Base-by-base conservation (phyloP, 2,329 filamentous ascomycete species). In the Talaromyces piceae region DNA sequence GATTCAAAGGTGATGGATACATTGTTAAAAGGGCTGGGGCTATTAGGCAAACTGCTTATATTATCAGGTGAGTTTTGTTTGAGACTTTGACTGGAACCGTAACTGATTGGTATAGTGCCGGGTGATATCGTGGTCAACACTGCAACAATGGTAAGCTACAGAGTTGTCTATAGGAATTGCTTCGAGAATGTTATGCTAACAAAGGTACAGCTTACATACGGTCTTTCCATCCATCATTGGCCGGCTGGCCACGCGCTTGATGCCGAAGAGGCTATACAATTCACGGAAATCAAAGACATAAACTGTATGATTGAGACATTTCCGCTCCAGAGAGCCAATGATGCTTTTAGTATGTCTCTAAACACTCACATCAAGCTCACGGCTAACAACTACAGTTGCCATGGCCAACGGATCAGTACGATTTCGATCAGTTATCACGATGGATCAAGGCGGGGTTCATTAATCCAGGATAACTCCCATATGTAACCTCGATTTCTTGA, bases 161-260 rank as follows among this genome's bases (percentile, higher is more conserved):
- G 11, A 16, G 11, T 13, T 50, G 5, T 37, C 7, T 16, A 28
- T 46, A 16, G 8, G n/a, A 41, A 22, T 41, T 25, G 9, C 12
- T n/a, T 16, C 7, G 41, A 28, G 43, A 30, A 62, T 27, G 45
- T 9, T 37, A 37, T 20, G 30, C 26, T 44, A 52, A 43, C 18
- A 50, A 25, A 25, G 12, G 5, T 26, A 3, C 62, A 79, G 69
- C 68, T 80, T 46, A 11, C 57, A n/a, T 71, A 75, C 26, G 78
- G 73, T 2, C 54, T 73, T 18, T 74, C 67, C 1, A 71, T 80
- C 3, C 69, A 72, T 37, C 74, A 72, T 9, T 81, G 78, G 78
- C 77, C 77, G 0, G 69, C 67, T 9, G 77, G 78, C 4, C 77
- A 80, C 54, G 72, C 75, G 2, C 62, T 73, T 12, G 78, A 81